A percentile compares a stretch with the other conserved stretches of the same genome.
Evolutionary conservation across 495 filamentous ascomycete genomes (phyloP).

Genomic region (Apodospora peruviana): DNA sequence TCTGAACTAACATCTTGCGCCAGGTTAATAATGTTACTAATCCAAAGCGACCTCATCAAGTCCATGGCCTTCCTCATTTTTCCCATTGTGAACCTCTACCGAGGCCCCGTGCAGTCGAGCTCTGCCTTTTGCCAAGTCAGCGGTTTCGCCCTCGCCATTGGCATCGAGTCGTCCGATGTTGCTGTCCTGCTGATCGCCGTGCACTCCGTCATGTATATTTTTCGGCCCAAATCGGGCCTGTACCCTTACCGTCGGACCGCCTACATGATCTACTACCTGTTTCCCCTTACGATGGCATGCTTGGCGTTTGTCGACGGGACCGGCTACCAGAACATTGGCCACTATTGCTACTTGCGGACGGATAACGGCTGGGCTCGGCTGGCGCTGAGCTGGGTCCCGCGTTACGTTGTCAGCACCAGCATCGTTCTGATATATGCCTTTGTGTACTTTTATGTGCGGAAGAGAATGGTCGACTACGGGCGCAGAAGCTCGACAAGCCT

Average conservation of each 20-base stretch:
- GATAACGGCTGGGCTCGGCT: constrained; percentile 59
- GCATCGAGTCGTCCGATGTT: constrained; percentile 64
- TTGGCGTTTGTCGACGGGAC: constrained; percentile 57
- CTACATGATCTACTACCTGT: constrained; percentile 47
- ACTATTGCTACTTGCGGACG: constrained; percentile 62
- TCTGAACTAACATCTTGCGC: constrained; percentile 3
- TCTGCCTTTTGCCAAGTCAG: constrained; percentile 59
- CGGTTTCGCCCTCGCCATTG: constrained; percentile 59
- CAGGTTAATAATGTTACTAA: constrained; percentile 65
- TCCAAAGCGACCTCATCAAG: constrained; percentile 65
- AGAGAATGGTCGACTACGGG: constrained; percentile 24
- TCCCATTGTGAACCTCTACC: constrained; percentile 47
- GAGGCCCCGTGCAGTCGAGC: constrained; percentile 38
- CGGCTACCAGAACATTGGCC: constrained; percentile 54
- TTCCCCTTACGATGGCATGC: constrained; percentile 53
- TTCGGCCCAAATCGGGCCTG: constrained; percentile 56
- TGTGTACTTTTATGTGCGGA: constrained; percentile 62
- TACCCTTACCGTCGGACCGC: constrained; percentile 57
- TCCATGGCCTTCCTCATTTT: constrained; percentile 59
- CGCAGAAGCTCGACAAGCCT: constrained; percentile 19
- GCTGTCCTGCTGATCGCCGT: constrained; percentile 65
- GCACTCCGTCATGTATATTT: constrained; percentile 64
- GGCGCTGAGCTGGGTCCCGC: constrained; percentile 63
- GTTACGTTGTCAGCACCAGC: constrained; percentile 59
- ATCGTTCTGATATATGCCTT: constrained; percentile 58